Base-by-base conservation (phyloP, 1,284 basidiomycete species). In the Cryptococcus sp. region DNA sequence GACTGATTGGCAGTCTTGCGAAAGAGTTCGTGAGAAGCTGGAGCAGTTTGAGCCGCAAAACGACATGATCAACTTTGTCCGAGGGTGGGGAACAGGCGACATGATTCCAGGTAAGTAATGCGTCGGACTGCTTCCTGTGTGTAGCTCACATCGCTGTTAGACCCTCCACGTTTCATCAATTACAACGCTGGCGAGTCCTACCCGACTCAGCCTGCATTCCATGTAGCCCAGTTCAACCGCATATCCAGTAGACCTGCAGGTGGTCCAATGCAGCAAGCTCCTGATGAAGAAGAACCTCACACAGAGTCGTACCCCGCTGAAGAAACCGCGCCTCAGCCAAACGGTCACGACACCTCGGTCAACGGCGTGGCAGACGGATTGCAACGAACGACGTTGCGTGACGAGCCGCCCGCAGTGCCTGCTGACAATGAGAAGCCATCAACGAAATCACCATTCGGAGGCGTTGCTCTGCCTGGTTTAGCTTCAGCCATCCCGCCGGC, bases 41-140 rank as follows among this genome's bases (percentile, higher is more conserved):
- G 91, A 94, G 76, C 85, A 87, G 61, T 84, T 93, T 70, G 91
- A 93, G 67, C 83, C 88, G 0, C 87, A 87, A 43, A 85, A 84
- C 58, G 92, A 94, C 67, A 87, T 91, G 83, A 86, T 91, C 68
- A 85, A 85, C 73, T 93, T 94, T 69, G 89, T 93, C 16, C 83
- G 84, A 45, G 86, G 88, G 62, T 92, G 91, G 72, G 89, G 89
- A 2, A 95, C 91, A 4, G 92, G 92, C 39, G 85, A 84, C 66
- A 81, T 84, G 61, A 93, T 95, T 52, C 91, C 91, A 6, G 78
- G 77, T 74, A 34, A 47, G 65, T 58, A 3, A 13, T 20, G 45
- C 26, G 4, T 17, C 15, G 17, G 17, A 29, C 34, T 8, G 7
- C 17, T 20, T 15, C 23, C 16, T 0, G 43, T 20, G 15, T 4